A percentile compares a stretch with the other conserved stretches of the same genome.
Evolutionary conservation across 1,284 basidiomycete species (phyloP).

Genomic region (Golubevia pallescens): DNA sequence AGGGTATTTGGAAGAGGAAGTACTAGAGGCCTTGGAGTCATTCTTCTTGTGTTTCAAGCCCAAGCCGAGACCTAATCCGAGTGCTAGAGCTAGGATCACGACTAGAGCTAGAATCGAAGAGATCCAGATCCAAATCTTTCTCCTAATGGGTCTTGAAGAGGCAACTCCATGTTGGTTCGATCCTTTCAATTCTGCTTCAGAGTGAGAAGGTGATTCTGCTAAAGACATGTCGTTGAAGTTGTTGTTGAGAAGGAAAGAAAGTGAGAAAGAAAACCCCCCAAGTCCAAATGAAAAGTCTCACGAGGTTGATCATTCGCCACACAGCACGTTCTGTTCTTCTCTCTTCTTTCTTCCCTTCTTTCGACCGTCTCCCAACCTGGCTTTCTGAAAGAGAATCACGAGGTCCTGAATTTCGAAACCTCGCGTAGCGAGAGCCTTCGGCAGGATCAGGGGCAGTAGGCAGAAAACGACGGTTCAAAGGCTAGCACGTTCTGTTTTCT

Average conservation of each 20-base stretch:
- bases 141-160: not conserved
- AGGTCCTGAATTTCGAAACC: conserved; percentile 8
- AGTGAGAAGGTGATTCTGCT: not conserved
- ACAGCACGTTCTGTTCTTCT: too few relatives aligned
- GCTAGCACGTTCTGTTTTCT: too few relatives aligned
- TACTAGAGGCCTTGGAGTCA: conserved; percentile 9
- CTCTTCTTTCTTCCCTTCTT: too few relatives aligned
- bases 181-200: not conserved
- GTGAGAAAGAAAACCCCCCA: too few relatives aligned
- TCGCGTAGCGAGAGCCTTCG: too few relatives aligned
- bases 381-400: too few relatives aligned
- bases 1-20: conserved; percentile 13
- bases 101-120: conserved; percentile 11
- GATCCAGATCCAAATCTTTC: not conserved
- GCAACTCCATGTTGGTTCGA: not conserved
- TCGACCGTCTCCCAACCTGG: too few relatives aligned
- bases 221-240: not conserved
- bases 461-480: too few relatives aligned
- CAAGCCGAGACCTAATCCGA: conserved; percentile 67
- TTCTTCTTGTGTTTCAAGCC: conserved; percentile 55
- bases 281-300: too few relatives aligned
- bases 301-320: too few relatives aligned
- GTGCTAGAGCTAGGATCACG: conserved; percentile 60
- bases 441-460: too few relatives aligned
- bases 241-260: too few relatives aligned